Percentiles rank a stretch among this genome's conserved stretches.
Conservation (phyloP, 2,329 filamentous ascomycete species). For the Alternaria metachromatica region DNA sequence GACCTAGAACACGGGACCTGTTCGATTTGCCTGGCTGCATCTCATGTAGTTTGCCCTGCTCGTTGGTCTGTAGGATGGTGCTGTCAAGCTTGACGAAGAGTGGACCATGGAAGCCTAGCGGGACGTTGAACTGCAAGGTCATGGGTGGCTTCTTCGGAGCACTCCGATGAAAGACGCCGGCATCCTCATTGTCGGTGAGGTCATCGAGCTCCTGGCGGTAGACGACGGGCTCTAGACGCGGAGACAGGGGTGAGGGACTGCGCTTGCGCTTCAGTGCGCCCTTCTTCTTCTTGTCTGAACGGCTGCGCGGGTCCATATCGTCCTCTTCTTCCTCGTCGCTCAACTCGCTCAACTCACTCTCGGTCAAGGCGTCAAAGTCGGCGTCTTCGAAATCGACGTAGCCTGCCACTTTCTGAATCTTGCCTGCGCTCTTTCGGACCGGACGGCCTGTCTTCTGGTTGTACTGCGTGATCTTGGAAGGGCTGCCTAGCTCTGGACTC, state of each 20-base stretch:
- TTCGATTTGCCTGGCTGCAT: constrained; percentile 24
- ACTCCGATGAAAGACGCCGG: constrained; percentile 19
- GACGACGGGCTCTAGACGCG: constrained; percentile 43
- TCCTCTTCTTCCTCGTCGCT: constrained; percentile 34
- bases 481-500: constrained; percentile 42
- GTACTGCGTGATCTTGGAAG: constrained; percentile 39
- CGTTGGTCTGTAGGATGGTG: constrained; percentile 21
- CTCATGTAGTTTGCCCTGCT: constrained; percentile 17
- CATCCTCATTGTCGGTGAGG: constrained; percentile 37
- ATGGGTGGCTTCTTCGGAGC: constrained; percentile 35
- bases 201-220: constrained; percentile 37
- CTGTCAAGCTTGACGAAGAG: constrained; percentile 52
- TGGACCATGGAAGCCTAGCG: constrained; percentile 54
- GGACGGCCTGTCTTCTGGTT: constrained; percentile 53
- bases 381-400: constrained; percentile 51
- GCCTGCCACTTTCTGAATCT: constrained; percentile 41
- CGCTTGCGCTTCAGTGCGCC: constrained; percentile 47
- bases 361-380: constrained; percentile 35
- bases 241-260: constrained; percentile 44
- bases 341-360: constrained; percentile 9
- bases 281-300: constrained; percentile 23
- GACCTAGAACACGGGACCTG: constrained; percentile 4
- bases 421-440: constrained; percentile 51
- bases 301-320: constrained; percentile 25
- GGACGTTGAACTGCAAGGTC: constrained; percentile 55